Evolutionary conservation across 345 rosid species (phyloP), one percentile per base, ranked within the genome.

Genomic region (Gossypium ekmanianum): DNA sequence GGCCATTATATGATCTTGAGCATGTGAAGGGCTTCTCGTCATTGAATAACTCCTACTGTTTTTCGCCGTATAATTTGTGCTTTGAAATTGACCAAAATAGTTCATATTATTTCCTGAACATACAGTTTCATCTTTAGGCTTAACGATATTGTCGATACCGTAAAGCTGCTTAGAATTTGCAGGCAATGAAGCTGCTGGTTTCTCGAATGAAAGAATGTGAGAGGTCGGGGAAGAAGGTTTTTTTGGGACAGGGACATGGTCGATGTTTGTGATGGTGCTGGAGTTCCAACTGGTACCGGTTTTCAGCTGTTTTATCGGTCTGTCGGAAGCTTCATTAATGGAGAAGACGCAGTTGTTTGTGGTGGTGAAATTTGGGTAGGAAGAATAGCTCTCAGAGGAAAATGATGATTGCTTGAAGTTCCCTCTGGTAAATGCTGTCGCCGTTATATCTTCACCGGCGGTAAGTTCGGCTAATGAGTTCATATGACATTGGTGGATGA

Each of bases 1-100:
- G 0, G 88, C 90, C 61, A 87, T 24, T 10, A 84, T 81, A 71
- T 88, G 90, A 52, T 88, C 87, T 62, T 86, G 86, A 61, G 90
- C 87, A 27, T 81, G 71, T 24, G 68, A 45, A 65, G 87, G 83
- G 76, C 66, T 77, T 74, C 82, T 82, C 22, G 57, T 73, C 20
- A 65, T 51, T n/a, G 81, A 51, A 44, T 57, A 48, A 57, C 48
- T 13, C 78, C 10, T 56, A 29, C 65, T 75, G 44, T 20, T 24
- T 47, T 70, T 72, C 5, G 75, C 14, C 9, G 61, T 75, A 50
- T 72, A 79, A 51, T 66, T 79, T 34, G 59, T 52, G n/a, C 64
- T 67, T 44, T 72, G 79, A 13, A 7, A 26, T 14, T 68, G 71
- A 58, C 24, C 74, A 34, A 74, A 76, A 14, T 71, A 78, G 27